Percentiles rank a stretch among this genome's conserved stretches.
Conservation (phyloP, 1,284 basidiomycete species). For the Exobasidium cylindrosporum region DNA sequence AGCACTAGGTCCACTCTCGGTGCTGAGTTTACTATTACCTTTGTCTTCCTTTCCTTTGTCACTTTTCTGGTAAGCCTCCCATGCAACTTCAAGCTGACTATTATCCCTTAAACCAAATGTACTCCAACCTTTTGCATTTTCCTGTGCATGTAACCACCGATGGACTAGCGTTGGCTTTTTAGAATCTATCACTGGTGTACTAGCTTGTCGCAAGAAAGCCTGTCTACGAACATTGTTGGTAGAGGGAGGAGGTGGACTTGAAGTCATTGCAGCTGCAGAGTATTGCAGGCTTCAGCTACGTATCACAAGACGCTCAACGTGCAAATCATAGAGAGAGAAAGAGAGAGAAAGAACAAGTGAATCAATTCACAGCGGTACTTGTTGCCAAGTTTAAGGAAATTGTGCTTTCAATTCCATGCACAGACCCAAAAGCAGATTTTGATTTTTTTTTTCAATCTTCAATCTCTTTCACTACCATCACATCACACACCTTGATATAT, state of each 20-base stretch:
- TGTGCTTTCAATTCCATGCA: too few species aligned
- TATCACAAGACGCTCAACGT: too few species aligned
- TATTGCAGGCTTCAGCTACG: too few species aligned
- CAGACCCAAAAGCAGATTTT: too few species aligned
- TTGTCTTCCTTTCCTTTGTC: neutral
- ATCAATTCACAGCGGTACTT: too few species aligned
- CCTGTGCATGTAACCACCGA: slow-evolving; percentile 17
- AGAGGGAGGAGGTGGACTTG: neutral
- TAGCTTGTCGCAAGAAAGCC: slow-evolving; percentile 3
- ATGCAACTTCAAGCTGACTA: slow-evolving; percentile 10
- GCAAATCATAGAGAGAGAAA: too few species aligned
- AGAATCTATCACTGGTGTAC: neutral
- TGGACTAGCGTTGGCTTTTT: slow-evolving; percentile 7
- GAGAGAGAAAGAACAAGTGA: too few species aligned
- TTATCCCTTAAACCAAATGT: slow-evolving; percentile 16
- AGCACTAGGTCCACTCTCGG: neutral
- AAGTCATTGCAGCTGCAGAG: neutral
- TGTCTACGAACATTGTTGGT: neutral
- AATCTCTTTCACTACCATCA: too few species aligned
- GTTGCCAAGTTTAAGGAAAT: too few species aligned
- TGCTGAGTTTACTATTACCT: neutral
- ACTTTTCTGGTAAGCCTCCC: neutral
- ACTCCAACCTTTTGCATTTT: slow-evolving; percentile 15
- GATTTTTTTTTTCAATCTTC: too few species aligned
- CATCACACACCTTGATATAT: too few species aligned